A percentile compares a stretch with the other conserved stretches of the same genome.
phyloP scores from a whole-genome alignment of 371 early-diverging fungal genomes.

The Apophysomyces elegans region DNA sequence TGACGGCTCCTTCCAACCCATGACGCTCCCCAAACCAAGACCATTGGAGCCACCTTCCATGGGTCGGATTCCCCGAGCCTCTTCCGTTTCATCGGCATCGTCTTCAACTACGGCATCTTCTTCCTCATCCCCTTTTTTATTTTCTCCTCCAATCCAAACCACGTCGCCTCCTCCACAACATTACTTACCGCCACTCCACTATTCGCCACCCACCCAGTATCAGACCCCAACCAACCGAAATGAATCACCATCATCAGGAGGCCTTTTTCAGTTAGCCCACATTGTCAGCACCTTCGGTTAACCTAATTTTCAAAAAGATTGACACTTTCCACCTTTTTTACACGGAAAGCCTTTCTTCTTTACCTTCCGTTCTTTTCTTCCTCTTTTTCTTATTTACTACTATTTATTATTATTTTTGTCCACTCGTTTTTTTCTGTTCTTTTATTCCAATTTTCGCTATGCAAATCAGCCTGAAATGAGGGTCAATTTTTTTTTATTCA shows the following conservation, averaged over 20 bases:
- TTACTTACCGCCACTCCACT: slow-evolving; percentile 19
- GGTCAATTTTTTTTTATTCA: background rate
- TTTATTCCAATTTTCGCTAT: slow-evolving; percentile 8
- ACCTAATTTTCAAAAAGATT: background rate
- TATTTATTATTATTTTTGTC: background rate
- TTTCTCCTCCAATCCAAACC: slow-evolving; percentile 18
- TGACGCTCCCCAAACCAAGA: slow-evolving; percentile 20
- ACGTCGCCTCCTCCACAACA: slow-evolving; percentile 14
- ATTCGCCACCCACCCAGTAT: background rate
- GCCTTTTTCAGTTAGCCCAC: slow-evolving; percentile 30
- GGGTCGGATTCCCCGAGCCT: slow-evolving; percentile 17
- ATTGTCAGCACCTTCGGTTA: slow-evolving; percentile 36
- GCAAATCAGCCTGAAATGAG: background rate
- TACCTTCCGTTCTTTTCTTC: background rate
- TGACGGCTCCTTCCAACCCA: background rate
- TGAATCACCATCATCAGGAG: slow-evolving; percentile 5
- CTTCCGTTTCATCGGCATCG: slow-evolving; percentile 21
- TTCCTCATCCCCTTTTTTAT: slow-evolving; percentile 18
- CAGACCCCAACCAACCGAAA: background rate
- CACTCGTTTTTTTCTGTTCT: slow-evolving; percentile 2
- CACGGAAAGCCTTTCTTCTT: too few species aligned
- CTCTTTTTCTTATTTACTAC: background rate
- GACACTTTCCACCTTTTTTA: background rate
- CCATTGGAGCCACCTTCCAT: slow-evolving; percentile 21
- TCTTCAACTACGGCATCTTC: slow-evolving; percentile 19